These are phyloP conservation scores for Aspergillus sp. DNA, from an alignment of 2,329 filamentous ascomycete genomes.

Conservation along the genomic window DNA sequence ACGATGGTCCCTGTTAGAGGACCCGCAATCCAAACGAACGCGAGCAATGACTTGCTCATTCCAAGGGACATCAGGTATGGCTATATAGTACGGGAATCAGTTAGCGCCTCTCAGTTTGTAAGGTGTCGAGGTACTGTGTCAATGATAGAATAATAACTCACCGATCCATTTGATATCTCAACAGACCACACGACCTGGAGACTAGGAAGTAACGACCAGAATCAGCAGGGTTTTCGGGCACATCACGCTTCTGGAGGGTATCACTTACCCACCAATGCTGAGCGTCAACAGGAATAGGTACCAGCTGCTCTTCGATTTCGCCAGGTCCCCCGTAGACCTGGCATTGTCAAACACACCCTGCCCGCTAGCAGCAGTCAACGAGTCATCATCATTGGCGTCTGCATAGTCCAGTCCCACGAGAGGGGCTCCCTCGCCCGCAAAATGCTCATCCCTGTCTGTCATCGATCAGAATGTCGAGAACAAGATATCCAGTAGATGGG, in stretches of 20 bases:
- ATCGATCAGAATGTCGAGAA: no score
- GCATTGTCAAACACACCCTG: slow-evolving; percentile 18
- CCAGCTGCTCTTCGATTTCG: slow-evolving; percentile 65
- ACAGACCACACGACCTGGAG: slow-evolving; percentile 94
- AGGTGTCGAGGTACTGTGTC: no score
- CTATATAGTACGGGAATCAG: no score
- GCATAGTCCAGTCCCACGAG: slow-evolving; percentile 17
- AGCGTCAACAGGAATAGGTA: slow-evolving; percentile 81
- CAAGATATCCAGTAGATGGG: no score
- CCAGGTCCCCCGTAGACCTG: slow-evolving; percentile 36
- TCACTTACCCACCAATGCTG: slow-evolving; percentile 60
- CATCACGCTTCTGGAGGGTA: slow-evolving; percentile 1
- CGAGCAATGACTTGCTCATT: slow-evolving; percentile 72
- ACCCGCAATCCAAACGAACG: slow-evolving; percentile 75
- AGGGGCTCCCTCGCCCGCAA: slow-evolving; percentile 19
- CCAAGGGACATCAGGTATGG: slow-evolving; percentile 72
- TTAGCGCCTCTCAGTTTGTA: no score
- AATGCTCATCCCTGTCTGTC: slow-evolving; percentile 10
- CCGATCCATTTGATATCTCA: slow-evolving; percentile 83
- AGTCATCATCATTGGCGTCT: neutral
- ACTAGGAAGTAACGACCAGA: slow-evolving; percentile 26
- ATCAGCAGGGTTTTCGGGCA: neutral
- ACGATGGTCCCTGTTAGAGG: slow-evolving; percentile 69
- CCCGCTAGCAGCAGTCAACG: neutral
- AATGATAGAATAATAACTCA: slow-evolving; percentile 27